Evolutionary conservation across 2,329 filamentous ascomycete species (phyloP).

Genomic region (Alternaria conjuncta): DNA sequence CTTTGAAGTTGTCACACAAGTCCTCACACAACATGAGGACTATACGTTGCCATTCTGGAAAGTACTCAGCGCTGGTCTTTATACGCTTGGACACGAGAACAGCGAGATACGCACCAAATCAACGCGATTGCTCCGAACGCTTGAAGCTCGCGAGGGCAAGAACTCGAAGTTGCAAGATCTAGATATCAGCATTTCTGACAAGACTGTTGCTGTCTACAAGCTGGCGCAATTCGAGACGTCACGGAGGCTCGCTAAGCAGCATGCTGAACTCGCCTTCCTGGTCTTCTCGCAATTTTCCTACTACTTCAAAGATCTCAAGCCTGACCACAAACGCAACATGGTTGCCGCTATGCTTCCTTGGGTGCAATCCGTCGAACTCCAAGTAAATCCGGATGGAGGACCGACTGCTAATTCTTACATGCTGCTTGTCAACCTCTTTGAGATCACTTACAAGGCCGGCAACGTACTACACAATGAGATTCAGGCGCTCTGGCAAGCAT

Average conservation of each 20-base stretch:
- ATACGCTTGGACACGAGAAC: conserved; percentile 90
- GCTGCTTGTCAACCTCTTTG: conserved; percentile 89
- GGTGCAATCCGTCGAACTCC: conserved; percentile 93
- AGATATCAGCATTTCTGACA: conserved; percentile 97
- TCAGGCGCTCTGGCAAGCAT: conserved; percentile 94
- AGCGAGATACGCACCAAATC: conserved; percentile 90
- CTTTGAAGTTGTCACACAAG: conserved; percentile 88
- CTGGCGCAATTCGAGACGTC: conserved; percentile 97
- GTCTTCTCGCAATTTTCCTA: conserved; percentile 95
- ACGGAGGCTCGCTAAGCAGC: conserved; percentile 83
- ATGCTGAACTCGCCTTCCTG: conserved; percentile 87
- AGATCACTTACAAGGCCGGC: conserved; percentile 93
- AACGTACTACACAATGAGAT: conserved; percentile 93
- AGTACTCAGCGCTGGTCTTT: conserved; percentile 83
- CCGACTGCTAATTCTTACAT: conserved; percentile 94
- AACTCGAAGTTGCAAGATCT: conserved; percentile 95
- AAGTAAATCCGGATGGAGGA: conserved; percentile 88
- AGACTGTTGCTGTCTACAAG: conserved; percentile 98
- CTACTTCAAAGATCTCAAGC: conserved; percentile 87
- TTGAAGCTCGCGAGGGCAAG: conserved; percentile 83
- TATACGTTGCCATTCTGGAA: conserved; percentile 91
- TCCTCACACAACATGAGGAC: conserved; percentile 81
- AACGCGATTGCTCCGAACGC: conserved; percentile 75
- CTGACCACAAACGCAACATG: conserved; percentile 87
- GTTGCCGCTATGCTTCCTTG: conserved; percentile 93